Evolutionary conservation across 2,329 filamentous ascomycete species (phyloP), one percentile per base, ranked within the genome.

Genomic region (Dactylellina leptospora): DNA sequence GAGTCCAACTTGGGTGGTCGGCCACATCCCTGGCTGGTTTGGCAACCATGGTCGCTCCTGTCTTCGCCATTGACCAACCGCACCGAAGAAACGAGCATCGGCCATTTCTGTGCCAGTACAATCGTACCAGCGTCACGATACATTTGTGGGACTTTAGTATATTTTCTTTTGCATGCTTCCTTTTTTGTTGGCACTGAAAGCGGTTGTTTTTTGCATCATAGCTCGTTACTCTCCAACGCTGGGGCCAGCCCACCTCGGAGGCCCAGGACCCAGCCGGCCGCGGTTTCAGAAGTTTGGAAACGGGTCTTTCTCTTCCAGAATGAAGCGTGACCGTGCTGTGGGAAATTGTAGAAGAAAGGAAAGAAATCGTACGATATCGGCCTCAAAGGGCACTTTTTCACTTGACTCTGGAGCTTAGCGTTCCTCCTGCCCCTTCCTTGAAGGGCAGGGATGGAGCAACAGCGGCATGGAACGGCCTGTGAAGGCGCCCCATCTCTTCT

Each of bases 121-220:
- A 54, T 71, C 66, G 66, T 25, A n/a, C 36, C 66, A 63, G 51
- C 68, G 59, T 64, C 68, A 64, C 59, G 68, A 72, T 72, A 72
- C 59, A 45, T 64, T 50, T 40, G 66, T 62, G 58, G 47, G 56
- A 58, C 36, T 62, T 71, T 54, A 48, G 16, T 42, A 22, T 40
- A 30, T 33, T 69, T 48, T 60, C 45, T 45, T 60, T 54, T 59
- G 16, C 22, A 6, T 53, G 18, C 22, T 61, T 47, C 30, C 44
- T 40, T 47, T 55, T 45, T 30, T 27, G 8, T 62, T 62, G 48
- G 53, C 38, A 50, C 44, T 45, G 42, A 63, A 71, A 55, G 58
- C 58, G 55, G 66, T 71, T 50, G 47, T 63, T n/a, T n/a, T 62
- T 50, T 58, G 58, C 58, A 63, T 63, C 58, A 58, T 69, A 16